Evolutionary conservation across 2,329 filamentous ascomycete genomes (phyloP), one percentile per base, ranked within the genome.

Genomic region (Dothistroma septosporum): DNA sequence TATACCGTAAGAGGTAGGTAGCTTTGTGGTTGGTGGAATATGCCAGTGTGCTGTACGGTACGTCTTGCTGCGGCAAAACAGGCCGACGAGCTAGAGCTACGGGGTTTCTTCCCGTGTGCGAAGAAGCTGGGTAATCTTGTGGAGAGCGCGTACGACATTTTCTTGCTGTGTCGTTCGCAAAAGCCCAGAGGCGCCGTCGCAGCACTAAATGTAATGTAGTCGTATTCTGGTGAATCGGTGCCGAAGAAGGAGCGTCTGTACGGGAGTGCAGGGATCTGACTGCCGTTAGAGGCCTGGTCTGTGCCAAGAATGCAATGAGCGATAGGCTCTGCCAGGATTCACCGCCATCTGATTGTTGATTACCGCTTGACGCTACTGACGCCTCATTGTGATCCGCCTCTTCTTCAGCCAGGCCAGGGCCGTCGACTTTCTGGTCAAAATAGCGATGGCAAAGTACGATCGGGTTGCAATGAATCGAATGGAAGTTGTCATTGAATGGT

Each of bases 231-330:
- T 44, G 14, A 19, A 9, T n/a, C 14, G 41, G 19, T 19, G 41
- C 50, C 50, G 50, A 53, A 53, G 50, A n/a, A 21, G 31, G 50
- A 53, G 50, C 50, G 50, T 53, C 31, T 21, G 24, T 35, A 28
- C 50, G 28, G 24, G 31, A 53, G 14, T 44, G 41, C 50, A 53
- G 31, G 50, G 50, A 35, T 35, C 16, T 53, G 28, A 53, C 28
- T 53, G 31, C 50, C 50, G 31, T 35, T 32, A 53, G 31, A 33
- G 50, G 50, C 28, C 50, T 53, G 31, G 50, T 28, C 33, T 21
- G 22, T 35, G 24, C 50, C 31, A n/a, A 11, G n/a, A 35, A 53
- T 12, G 31, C 12, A 53, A 32, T 28, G 24, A 19, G 49, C n/a
- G 16, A 24, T 2, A 53, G 8, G 21, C n/a, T n/a, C 28, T 31